Conservation (phyloP, 371 early-diverging fungal species). For the Funneliformis caledonium region DNA sequence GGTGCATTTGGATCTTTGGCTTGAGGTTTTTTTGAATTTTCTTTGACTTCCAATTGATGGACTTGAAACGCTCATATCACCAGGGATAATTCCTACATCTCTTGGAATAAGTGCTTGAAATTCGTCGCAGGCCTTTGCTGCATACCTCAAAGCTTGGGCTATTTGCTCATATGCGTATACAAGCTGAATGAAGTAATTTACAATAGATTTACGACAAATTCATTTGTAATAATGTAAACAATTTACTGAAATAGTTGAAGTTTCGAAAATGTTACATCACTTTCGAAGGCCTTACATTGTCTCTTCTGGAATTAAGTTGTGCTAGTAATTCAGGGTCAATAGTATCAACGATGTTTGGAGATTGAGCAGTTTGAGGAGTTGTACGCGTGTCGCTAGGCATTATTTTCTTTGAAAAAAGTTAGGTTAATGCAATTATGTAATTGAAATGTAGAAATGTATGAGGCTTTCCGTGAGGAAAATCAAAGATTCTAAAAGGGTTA, state of each 20-base stretch:
- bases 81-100: constrained; percentile 30
- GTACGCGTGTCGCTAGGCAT: constrained; percentile 33
- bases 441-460: neutral
- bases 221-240: neutral
- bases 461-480: neutral
- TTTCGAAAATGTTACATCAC: neutral
- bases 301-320: constrained; percentile 23
- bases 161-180: constrained; percentile 32
- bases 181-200: constrained; percentile 8
- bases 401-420: neutral
- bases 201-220: neutral
- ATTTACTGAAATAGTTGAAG: no score
- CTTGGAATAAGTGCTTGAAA: constrained; percentile 36
- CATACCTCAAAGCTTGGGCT: constrained; percentile 29
- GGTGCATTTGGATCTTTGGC: constrained; percentile 39
- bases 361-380: neutral
- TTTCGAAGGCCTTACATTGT: neutral
- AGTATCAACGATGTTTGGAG: constrained; percentile 1
- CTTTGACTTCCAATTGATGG: neutral
- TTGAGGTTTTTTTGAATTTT: constrained; percentile 27
- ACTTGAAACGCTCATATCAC: neutral
- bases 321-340: constrained; percentile 30
- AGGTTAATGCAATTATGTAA: neutral
- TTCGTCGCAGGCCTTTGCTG: constrained; percentile 37
- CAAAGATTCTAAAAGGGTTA: neutral